Percentiles rank a stretch among this genome's conserved stretches.
Conservation (phyloP, 805 yeast genomes). For the Lipomyces orientalis region DNA sequence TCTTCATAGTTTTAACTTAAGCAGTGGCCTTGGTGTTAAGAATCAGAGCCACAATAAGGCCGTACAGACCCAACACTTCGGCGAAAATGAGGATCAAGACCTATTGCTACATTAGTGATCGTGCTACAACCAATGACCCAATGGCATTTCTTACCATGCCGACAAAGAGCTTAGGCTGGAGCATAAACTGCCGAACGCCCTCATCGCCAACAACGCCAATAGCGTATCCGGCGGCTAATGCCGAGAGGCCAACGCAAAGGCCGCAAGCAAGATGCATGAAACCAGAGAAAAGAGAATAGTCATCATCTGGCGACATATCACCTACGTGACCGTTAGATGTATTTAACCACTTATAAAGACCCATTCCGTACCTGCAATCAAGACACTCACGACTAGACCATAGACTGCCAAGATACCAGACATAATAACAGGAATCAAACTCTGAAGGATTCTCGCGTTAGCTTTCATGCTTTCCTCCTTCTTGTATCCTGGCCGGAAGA, state of each 20-base stretch:
- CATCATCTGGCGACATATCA: conserved; percentile 35
- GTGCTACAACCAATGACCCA: not conserved
- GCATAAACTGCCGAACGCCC: conserved; percentile 87
- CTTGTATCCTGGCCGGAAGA: not conserved
- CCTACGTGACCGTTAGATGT: conserved; percentile 64
- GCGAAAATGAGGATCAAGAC: conserved; percentile 88
- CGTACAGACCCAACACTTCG: conserved; percentile 94
- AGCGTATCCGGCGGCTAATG: conserved; percentile 95
- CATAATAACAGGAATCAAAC: conserved; percentile 93
- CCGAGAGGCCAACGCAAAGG: conserved; percentile 91
- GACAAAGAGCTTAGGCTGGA: conserved; percentile 84
- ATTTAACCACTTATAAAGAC: not conserved
- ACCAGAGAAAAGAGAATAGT: conserved; percentile 76
- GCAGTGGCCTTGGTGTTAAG: conserved; percentile 93
- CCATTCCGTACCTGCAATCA: conserved; percentile 75
- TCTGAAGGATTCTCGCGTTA: conserved; percentile 4
- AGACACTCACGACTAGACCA: conserved; percentile 96
- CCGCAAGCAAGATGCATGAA: conserved; percentile 98
- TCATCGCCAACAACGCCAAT: conserved; percentile 94
- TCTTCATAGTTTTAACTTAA: conserved; percentile 11
- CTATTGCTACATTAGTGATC: conserved; percentile 14
- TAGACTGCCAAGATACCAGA: conserved; percentile 96
- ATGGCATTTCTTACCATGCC: conserved; percentile 64
- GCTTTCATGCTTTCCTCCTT: not conserved
- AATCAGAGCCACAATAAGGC: conserved; percentile 95